Conservation (phyloP, 441 rosid species). For the Erodium trifolium region DNA sequence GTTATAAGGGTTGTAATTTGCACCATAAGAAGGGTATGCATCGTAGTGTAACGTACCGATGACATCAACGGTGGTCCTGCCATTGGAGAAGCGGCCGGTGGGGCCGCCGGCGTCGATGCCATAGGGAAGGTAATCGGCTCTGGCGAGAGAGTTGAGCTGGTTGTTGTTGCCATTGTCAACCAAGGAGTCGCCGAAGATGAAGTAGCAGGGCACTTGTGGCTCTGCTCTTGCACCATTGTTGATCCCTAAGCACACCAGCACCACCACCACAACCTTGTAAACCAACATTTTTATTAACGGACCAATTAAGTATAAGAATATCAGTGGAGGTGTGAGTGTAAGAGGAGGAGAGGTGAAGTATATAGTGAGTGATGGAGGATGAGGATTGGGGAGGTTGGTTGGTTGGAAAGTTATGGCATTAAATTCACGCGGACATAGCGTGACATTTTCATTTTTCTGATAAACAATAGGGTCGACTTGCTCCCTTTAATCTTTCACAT, state of each 20-base stretch:
- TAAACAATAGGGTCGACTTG: too few species aligned
- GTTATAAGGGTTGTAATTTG: too few species aligned
- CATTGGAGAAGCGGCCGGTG: slow-evolving; percentile 33
- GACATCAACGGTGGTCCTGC: slow-evolving; percentile 26
- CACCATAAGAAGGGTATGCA: too few species aligned
- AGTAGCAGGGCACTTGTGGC: slow-evolving; percentile 34
- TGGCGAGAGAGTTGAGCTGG: slow-evolving; percentile 20
- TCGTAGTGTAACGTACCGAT: neutral
- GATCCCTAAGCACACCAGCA: neutral
- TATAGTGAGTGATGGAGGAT: neutral
- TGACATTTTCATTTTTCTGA: too few species aligned
- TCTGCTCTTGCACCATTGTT: neutral
- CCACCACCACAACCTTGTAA: neutral
- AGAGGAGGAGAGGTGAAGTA: neutral
- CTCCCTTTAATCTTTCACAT: too few species aligned
- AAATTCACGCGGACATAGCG: too few species aligned
- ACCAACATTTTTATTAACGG: too few species aligned
- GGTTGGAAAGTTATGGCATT: too few species aligned
- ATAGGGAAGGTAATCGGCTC: slow-evolving; percentile 26
- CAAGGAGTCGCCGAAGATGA: slow-evolving; percentile 39
- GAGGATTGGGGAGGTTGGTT: too few species aligned
- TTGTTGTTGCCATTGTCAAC: slow-evolving; percentile 36
- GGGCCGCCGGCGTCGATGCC: slow-evolving; percentile 28
- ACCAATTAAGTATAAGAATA: too few species aligned
- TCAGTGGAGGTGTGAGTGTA: neutral